phyloP scores from a whole-genome alignment of 2,329 filamentous ascomycete genomes.

The Diaporthe velutina region DNA sequence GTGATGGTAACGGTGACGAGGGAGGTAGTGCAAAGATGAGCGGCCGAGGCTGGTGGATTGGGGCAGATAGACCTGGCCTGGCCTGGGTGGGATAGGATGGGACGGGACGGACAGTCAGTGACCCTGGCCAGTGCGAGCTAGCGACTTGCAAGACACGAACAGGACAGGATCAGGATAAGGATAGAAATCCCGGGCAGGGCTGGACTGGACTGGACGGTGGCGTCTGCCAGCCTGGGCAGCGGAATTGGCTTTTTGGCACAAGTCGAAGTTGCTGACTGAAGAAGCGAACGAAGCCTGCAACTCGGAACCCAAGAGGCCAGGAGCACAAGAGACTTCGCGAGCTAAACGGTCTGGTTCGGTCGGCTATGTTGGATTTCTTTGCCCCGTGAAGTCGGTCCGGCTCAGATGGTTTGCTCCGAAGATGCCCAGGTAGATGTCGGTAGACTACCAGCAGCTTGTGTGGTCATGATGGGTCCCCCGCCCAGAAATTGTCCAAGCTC shows the following conservation, averaged over 20 bases:
- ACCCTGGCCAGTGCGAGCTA: neutral
- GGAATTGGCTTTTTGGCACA: neutral
- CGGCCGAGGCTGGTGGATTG: slow-evolving; percentile 9
- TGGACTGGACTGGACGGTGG: neutral
- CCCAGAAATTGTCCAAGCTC: slow-evolving; percentile 24
- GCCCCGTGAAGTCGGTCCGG: neutral
- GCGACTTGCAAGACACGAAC: slow-evolving; percentile 12
- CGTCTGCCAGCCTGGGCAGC: neutral
- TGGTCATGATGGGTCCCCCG: slow-evolving; percentile 17
- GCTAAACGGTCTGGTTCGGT: neutral
- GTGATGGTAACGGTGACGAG: slow-evolving; percentile 11
- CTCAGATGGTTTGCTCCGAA: neutral
- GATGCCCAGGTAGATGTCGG: neutral
- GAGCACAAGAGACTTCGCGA: neutral
- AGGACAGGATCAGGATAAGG: neutral
- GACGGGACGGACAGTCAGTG: neutral
- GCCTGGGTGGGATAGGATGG: neutral
- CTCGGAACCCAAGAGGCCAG: too few species aligned
- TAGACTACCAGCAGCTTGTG: neutral
- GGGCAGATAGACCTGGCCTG: slow-evolving; percentile 7
- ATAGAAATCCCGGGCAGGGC: too few species aligned
- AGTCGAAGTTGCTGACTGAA: neutral
- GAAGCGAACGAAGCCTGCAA: neutral
- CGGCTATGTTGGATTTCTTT: neutral
- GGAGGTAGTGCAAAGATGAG: slow-evolving; percentile 13